These are phyloP conservation scores for Globisporangium nodosum DNA, from an alignment of 352 stramenopile genomes.

Conservation along the genomic window DNA sequence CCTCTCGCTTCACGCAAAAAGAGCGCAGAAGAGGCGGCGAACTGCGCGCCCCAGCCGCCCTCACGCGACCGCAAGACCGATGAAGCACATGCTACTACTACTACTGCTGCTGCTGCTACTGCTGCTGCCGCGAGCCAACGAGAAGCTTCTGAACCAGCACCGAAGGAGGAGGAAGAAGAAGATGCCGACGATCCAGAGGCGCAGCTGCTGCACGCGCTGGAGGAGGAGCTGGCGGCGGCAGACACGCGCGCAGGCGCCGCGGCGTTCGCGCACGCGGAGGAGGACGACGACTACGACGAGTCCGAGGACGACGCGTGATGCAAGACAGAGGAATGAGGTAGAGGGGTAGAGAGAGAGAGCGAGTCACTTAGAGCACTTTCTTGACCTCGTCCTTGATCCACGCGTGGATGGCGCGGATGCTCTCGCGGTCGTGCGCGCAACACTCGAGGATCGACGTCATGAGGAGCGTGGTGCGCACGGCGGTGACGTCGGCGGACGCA, in stretches of 20 bases:
- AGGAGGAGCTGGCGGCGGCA: constrained; percentile 9
- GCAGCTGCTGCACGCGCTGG: constrained; percentile 11
- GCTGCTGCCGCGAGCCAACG: background rate
- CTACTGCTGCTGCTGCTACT: background rate
- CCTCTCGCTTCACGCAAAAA: background rate
- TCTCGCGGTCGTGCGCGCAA: constrained; percentile 38
- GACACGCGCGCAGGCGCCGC: too few species aligned
- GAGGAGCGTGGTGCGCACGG: constrained; percentile 18
- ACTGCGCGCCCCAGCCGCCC: background rate
- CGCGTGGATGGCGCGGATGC: constrained; percentile 23
- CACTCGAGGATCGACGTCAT: constrained; percentile 48
- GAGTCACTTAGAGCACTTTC: constrained; percentile 16
- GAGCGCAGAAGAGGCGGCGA: background rate
- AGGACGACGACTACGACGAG: constrained; percentile 28
- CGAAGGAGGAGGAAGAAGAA: background rate
- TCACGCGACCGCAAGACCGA: background rate
- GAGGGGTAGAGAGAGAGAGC: background rate
- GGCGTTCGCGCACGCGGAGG: constrained; percentile 8
- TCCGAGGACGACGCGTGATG: constrained; percentile 5
- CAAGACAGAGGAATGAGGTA: background rate
- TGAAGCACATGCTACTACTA: too few species aligned
- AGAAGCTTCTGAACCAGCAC: background rate
- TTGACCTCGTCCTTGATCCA: constrained; percentile 50
- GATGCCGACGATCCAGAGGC: constrained; percentile 2
- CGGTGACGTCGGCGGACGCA: constrained; percentile 10